phyloP scores from a whole-genome alignment of 2,329 filamentous ascomycete genomes.

The Truncatella angustata region DNA sequence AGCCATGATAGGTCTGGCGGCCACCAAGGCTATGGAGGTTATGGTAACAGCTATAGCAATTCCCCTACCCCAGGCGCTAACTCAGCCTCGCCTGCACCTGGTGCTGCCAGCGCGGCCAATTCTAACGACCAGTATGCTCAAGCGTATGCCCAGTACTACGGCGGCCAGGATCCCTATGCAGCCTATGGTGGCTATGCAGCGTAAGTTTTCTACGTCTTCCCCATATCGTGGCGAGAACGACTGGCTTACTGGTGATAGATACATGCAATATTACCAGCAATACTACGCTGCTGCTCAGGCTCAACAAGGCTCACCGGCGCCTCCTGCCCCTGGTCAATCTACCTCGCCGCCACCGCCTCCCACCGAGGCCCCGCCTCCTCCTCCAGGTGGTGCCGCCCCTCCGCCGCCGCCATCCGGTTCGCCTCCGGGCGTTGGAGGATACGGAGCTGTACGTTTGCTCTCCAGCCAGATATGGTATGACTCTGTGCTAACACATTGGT shows the following conservation, averaged over 20 bases:
- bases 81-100: constrained; percentile 38
- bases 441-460: constrained; percentile 58
- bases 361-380: constrained; percentile 62
- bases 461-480: neutral
- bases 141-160: constrained; percentile 83
- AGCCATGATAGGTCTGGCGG: constrained; percentile 32
- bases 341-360: constrained; percentile 54
- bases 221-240: constrained; percentile 11
- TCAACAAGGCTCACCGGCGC: constrained; percentile 42
- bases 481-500: constrained; percentile 15
- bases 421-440: constrained; percentile 57
- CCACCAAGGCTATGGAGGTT: constrained; percentile 25
- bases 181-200: constrained; percentile 86
- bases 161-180: constrained; percentile 77
- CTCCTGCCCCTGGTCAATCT: constrained; percentile 42
- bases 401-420: constrained; percentile 51
- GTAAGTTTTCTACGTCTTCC: constrained; percentile 37
- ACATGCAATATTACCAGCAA: constrained; percentile 72
- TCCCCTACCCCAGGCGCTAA: constrained; percentile 37
- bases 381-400: constrained; percentile 53
- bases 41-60: constrained; percentile 34
- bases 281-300: constrained; percentile 59
- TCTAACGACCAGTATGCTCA: constrained; percentile 64
- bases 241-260: constrained; percentile 33
- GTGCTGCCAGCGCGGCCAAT: constrained; percentile 38